Conservation (phyloP, 257 asterid genomes). For the Paulownia fortunei region DNA sequence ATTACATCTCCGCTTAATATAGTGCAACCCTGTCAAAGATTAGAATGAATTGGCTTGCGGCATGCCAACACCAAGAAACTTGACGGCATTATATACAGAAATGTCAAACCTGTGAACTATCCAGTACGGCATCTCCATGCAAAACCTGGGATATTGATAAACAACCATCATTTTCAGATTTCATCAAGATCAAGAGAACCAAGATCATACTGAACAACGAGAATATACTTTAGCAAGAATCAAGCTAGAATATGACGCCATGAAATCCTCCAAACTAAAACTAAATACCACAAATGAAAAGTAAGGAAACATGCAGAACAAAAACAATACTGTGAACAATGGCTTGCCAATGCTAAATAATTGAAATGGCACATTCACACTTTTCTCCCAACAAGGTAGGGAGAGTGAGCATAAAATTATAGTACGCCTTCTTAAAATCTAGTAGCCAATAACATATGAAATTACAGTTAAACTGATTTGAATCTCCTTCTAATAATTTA, state of each 20-base stretch:
- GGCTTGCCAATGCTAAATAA: not conserved
- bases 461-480: not conserved
- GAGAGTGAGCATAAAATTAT: not conserved
- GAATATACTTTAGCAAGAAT: slow-evolving; percentile 7
- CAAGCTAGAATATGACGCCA: not conserved
- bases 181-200: slow-evolving; percentile 11
- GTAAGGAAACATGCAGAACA: not conserved
- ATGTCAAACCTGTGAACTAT: slow-evolving; percentile 74
- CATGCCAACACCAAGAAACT: slow-evolving; percentile 25
- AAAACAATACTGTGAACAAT: not conserved
- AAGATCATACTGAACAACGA: not conserved
- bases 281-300: not conserved
- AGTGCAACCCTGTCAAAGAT: slow-evolving; percentile 80
- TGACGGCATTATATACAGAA: slow-evolving; percentile 25
- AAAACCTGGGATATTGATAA: slow-evolving; percentile 61
- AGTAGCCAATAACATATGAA: slow-evolving; percentile 9
- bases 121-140: slow-evolving; percentile 98
- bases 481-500: not conserved
- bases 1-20: slow-evolving; percentile 97
- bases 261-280: slow-evolving; percentile 6
- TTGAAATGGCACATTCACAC: slow-evolving; percentile 3
- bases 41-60: slow-evolving; percentile 22
- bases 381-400: not conserved
- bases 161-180: slow-evolving; percentile 30
- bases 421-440: not conserved